These are phyloP conservation scores for Ramaria rubella DNA, from an alignment of 768 basidiomycete genomes.

Conservation along the genomic window DNA sequence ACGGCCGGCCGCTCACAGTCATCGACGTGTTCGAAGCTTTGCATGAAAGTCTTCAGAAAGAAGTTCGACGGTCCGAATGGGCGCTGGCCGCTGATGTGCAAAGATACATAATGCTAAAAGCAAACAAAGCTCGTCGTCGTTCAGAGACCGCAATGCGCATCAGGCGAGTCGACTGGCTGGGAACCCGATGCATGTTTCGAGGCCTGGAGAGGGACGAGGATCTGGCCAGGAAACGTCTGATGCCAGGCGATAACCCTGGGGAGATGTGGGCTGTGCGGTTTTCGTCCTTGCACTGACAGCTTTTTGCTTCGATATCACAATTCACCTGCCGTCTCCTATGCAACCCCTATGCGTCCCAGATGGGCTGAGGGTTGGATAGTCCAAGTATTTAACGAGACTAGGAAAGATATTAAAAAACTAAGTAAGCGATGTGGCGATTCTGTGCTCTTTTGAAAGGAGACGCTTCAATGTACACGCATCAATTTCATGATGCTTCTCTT, in stretches of 20 bases:
- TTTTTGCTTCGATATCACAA: neutral
- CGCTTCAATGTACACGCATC: too few relatives aligned
- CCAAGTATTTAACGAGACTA: neutral
- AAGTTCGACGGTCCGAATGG: conserved; percentile 63
- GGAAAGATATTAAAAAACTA: neutral
- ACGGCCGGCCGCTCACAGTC: conserved; percentile 38
- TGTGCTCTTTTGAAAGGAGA: neutral
- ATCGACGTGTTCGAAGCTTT: conserved; percentile 51
- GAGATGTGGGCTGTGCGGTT: conserved; percentile 10
- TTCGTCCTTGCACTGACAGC: neutral
- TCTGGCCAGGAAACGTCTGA: conserved; percentile 41
- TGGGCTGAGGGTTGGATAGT: neutral
- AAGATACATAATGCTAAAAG: conserved; percentile 25
- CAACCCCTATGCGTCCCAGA: neutral
- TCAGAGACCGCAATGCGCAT: conserved; percentile 17
- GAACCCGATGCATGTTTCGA: conserved; percentile 50
- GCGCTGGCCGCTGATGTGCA: conserved; percentile 44
- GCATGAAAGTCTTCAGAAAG: conserved; percentile 42
- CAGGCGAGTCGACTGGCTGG: conserved; percentile 61
- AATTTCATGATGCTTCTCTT: too few relatives aligned
- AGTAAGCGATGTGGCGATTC: neutral
- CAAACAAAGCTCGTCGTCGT: conserved; percentile 10
- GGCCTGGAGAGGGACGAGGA: conserved; percentile 58
- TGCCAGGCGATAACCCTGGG: conserved; percentile 33
- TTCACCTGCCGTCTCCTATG: neutral